Evolutionary conservation across 805 yeast species (phyloP), one percentile per base, ranked within the genome.

Genomic region (Hanseniaspora hatyaiensis): DNA sequence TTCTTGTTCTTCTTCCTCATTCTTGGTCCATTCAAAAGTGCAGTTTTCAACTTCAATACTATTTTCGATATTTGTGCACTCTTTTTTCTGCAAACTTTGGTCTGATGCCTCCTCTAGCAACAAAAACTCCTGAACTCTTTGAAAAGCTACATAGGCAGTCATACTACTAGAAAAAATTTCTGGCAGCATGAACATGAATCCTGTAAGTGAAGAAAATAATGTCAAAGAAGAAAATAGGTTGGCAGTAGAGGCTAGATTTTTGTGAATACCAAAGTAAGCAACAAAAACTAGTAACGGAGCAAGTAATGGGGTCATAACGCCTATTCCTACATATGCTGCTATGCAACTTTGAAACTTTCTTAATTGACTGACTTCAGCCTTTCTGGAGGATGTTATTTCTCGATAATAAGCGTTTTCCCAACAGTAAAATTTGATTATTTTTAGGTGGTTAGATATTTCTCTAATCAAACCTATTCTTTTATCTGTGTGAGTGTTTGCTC

Each of bases 401-500:
- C 67, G 60, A 38, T 68, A 65, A 59, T 82, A 85, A 1, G 94
- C 82, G 12, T 68, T 69, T 64, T 85, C 94, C 94, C 94, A 84
- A 2, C 88, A 77, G 59, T 83, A 85, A 60, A 71, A 80, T 65
- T 84, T 84, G 62, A 84, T 80, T 58, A 80, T 71, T 54, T 74
- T 77, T 63, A 79, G 70, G 55, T 74, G 70, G 53, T 68, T 70
- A 51, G 79, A 61, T 11, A 77, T 70, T 56, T 79, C 84, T 54
- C 78, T 73, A 52, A 77, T 69, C 52, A 65, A 64, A 40, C 67
- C 63, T 11, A 81, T 77, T 54, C 94, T 71, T 28, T 65, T 57
- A 60, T 82, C 92, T 12, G 86, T 80, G 53, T 61, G 69, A 8
- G 64, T 62, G 51, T 75, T 74, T 20, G 78, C 77, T 24, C 59